A percentile compares a stretch with the other conserved stretches of the same genome.
Conservation (phyloP, 768 basidiomycete species). For the Hericium rajendrae region DNA sequence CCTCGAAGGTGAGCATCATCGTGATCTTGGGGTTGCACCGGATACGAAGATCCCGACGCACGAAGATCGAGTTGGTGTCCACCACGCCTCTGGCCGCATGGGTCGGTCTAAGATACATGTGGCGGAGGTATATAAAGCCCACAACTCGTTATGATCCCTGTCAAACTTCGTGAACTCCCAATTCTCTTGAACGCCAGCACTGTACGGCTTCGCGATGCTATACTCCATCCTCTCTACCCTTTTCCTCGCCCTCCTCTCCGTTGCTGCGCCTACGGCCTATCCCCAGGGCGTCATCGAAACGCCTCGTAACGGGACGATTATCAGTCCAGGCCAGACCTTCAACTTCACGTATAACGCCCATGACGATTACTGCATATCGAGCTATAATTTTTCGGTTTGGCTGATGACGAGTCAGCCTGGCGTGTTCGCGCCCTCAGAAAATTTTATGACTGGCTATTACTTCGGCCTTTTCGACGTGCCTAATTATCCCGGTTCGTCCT, state of each 20-base stretch:
- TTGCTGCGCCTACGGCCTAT: constrained; percentile 4
- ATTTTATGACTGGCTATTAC: constrained; percentile 30
- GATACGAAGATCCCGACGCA: no score
- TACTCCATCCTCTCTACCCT: neutral
- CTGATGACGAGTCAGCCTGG: constrained; percentile 25
- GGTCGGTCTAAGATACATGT: no score
- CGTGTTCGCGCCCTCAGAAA: constrained; percentile 17
- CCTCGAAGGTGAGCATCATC: no score
- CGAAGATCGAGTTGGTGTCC: no score
- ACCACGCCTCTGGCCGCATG: no score
- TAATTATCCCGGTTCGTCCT: constrained; percentile 32
- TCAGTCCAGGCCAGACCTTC: constrained; percentile 32
- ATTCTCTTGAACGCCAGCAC: no score
- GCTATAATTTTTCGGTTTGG: constrained; percentile 33
- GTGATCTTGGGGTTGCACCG: no score
- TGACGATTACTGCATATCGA: constrained; percentile 34
- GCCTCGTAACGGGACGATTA: constrained; percentile 24
- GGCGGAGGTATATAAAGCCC: no score
- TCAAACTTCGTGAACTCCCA: no score
- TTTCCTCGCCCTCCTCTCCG: neutral
- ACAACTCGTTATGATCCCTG: no score
- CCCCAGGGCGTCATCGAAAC: constrained; percentile 18
- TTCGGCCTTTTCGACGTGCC: constrained; percentile 34
- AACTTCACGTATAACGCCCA: constrained; percentile 29
- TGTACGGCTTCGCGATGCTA: neutral